A percentile compares a stretch with the other conserved stretches of the same genome.
Conservation (phyloP, 148 eudicot species). For the Vaccinium darrowii region DNA sequence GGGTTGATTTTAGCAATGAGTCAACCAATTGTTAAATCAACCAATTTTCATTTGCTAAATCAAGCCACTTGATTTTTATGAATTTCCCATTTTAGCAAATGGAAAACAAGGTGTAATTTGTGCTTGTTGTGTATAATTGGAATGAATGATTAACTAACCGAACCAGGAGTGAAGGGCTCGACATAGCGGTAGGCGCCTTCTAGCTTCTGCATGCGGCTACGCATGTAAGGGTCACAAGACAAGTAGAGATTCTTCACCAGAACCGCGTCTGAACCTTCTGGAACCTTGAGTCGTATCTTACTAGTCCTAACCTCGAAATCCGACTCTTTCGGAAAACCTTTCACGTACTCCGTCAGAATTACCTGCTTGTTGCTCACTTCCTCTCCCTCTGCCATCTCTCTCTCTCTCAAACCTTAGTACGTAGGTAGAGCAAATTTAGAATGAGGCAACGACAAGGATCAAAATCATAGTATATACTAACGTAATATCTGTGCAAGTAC, state of each 20-base stretch:
- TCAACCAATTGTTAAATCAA: too few relatives aligned
- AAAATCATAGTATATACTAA: neutral
- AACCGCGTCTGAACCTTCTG: slow-evolving; percentile 24
- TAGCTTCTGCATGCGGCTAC: slow-evolving; percentile 7
- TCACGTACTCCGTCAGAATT: slow-evolving; percentile 24
- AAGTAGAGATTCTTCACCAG: slow-evolving; percentile 26
- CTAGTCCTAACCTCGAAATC: slow-evolving; percentile 19
- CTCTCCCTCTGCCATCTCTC: slow-evolving; percentile 14
- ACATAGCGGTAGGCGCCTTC: neutral
- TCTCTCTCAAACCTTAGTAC: neutral
- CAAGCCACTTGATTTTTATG: too few relatives aligned
- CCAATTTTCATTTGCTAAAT: too few relatives aligned
- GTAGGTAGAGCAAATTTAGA: neutral
- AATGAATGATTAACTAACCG: neutral
- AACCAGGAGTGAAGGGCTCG: slow-evolving; percentile 5
- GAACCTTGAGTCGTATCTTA: slow-evolving; percentile 15
- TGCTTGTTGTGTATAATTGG: neutral
- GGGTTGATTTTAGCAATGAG: too few relatives aligned
- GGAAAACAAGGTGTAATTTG: too few relatives aligned
- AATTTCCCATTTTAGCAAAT: too few relatives aligned
- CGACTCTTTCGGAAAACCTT: slow-evolving; percentile 25
- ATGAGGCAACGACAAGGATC: neutral
- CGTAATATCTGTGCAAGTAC: neutral
- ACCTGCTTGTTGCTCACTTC: slow-evolving; percentile 31
- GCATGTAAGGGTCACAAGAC: slow-evolving; percentile 33